Conservation (phyloP, 805 yeast species). For the Komagataella pastoris region DNA sequence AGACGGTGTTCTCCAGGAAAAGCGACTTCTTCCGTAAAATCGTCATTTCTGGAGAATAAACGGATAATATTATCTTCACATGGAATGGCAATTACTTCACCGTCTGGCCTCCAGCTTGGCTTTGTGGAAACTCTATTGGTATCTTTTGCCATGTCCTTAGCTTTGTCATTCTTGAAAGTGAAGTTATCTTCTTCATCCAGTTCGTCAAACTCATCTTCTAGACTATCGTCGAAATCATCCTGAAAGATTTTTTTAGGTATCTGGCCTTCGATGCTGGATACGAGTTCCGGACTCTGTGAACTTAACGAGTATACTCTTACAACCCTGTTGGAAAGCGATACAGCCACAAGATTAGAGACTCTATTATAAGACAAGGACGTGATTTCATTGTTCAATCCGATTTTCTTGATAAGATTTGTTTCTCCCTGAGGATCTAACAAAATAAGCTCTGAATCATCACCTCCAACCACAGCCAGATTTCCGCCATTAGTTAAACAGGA, state of each 20-base stretch:
- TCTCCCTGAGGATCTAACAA: constrained; percentile 25
- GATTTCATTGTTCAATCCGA: constrained; percentile 35
- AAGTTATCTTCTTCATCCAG: constrained; percentile 7
- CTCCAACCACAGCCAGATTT: constrained; percentile 43
- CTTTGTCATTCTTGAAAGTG: not conserved
- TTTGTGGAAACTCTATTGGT: constrained; percentile 29
- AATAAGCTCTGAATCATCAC: constrained; percentile 48
- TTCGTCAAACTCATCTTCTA: constrained; percentile 9
- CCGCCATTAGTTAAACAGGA: constrained; percentile 49
- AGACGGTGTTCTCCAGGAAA: constrained; percentile 9
- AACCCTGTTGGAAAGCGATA: constrained; percentile 47
- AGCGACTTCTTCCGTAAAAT: not conserved
- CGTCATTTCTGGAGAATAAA: constrained; percentile 6
- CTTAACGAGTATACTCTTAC: constrained; percentile 41
- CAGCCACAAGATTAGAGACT: constrained; percentile 42
- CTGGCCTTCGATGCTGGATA: constrained; percentile 27
- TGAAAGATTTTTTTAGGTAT: constrained; percentile 21
- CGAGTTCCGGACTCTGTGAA: constrained; percentile 38
- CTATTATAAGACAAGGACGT: constrained; percentile 40
- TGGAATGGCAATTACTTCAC: constrained; percentile 59
- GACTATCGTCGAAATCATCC: constrained; percentile 18
- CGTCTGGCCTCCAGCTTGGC: constrained; percentile 60
- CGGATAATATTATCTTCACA: constrained; percentile 17
- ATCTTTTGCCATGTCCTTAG: constrained; percentile 9
- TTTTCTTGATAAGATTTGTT: not conserved